Evolutionary conservation across 768 basidiomycete genomes (phyloP).

Genomic region (Mrakia gelida): DNA sequence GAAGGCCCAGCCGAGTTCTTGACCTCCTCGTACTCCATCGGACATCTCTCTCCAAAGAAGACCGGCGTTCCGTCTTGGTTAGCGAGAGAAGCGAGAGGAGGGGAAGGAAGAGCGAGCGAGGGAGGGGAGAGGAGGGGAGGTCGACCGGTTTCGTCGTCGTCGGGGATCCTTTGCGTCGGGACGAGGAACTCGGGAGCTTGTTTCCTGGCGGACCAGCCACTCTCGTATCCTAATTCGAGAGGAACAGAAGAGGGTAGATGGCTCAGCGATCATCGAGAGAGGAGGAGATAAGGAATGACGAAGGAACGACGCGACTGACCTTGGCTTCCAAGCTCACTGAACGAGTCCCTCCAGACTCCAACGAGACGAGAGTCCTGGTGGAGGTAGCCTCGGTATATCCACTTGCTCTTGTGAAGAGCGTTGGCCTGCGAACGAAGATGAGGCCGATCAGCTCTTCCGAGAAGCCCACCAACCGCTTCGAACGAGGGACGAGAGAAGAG

Average conservation of each 20-base stretch:
- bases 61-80: neutral
- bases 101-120: neutral
- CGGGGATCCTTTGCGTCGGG: neutral
- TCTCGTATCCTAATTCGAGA: constrained; percentile 12
- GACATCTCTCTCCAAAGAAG: too few relatives aligned
- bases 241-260: neutral
- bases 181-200: constrained; percentile 13
- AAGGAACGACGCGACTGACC: neutral
- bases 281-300: too few relatives aligned
- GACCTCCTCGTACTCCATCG: too few relatives aligned
- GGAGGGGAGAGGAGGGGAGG: neutral
- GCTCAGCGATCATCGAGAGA: neutral
- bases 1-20: too few relatives aligned
- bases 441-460: neutral
- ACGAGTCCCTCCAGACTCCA: constrained; percentile 28
- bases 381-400: constrained; percentile 31
- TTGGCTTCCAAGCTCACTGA: neutral
- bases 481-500: too few relatives aligned
- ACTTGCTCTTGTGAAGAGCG: constrained; percentile 16
- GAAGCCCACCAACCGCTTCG: too few relatives aligned
- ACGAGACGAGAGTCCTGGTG: constrained; percentile 9
- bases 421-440: neutral
- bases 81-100: neutral
- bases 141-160: neutral
- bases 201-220: constrained; percentile 17